Conservation (phyloP, 345 rosid genomes). For the Ceriops zippeliana region DNA sequence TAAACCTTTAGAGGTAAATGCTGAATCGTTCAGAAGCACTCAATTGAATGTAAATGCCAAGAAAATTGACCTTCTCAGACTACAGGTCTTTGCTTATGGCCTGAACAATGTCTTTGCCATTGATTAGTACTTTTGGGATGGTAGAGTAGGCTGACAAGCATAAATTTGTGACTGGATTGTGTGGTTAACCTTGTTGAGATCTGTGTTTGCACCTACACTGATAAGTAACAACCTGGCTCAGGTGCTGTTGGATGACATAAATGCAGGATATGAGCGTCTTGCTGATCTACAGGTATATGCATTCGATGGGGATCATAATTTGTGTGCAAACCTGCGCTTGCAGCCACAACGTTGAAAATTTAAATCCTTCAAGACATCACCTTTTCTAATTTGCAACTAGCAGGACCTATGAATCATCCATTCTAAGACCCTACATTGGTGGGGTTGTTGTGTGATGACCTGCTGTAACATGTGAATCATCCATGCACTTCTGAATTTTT, state of each 20-base stretch:
- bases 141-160: not conserved
- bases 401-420: not conserved
- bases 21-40: not conserved
- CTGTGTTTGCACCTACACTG: slow-evolving; percentile 10
- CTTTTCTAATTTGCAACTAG: too few relatives aligned
- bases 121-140: too few relatives aligned
- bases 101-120: too few relatives aligned
- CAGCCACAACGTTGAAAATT: too few relatives aligned
- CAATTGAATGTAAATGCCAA: not conserved
- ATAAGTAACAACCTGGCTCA: slow-evolving; percentile 33
- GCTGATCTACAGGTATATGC: slow-evolving; percentile 67
- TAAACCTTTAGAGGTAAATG: not conserved
- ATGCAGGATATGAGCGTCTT: slow-evolving; percentile 86
- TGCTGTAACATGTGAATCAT: too few relatives aligned
- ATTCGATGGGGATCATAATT: not conserved
- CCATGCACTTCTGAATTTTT: too few relatives aligned
- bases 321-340: not conserved
- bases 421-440: not conserved
- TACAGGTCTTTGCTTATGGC: not conserved
- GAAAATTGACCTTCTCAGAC: not conserved
- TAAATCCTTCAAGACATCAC: too few relatives aligned
- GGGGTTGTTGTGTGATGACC: not conserved
- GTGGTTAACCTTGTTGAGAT: not conserved
- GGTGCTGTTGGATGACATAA: slow-evolving; percentile 89
- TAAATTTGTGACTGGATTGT: not conserved